Evolutionary conservation across 352 stramenopile genomes (phyloP).

Genomic region (Phytophthora constricta): DNA sequence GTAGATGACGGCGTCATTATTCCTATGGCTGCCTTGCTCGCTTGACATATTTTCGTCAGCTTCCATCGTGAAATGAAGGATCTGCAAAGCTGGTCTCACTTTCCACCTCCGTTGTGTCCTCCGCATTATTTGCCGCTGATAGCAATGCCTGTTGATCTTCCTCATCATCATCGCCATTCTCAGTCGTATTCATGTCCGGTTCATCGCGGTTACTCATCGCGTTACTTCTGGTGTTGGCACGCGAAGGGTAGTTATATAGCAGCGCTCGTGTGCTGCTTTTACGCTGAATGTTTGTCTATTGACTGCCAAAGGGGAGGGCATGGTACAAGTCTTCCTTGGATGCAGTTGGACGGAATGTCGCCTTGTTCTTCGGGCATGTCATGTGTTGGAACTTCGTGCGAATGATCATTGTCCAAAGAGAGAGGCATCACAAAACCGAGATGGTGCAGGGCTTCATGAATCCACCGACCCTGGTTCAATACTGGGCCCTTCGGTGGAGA

Average conservation of each 20-base stretch:
- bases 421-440: slow-evolving; percentile 48
- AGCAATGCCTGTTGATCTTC: too few relatives aligned
- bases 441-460: slow-evolving; percentile 49
- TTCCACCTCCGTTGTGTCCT: too few relatives aligned
- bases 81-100: too few relatives aligned
- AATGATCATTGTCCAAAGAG: background rate
- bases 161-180: too few relatives aligned
- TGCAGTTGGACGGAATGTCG: slow-evolving; percentile 33
- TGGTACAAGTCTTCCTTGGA: slow-evolving; percentile 47
- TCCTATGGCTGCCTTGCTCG: too few relatives aligned
- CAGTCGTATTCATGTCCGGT: too few relatives aligned
- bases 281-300: background rate
- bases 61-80: too few relatives aligned
- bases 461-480: slow-evolving; percentile 27
- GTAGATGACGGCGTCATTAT: too few relatives aligned
- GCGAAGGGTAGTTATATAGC: slow-evolving; percentile 21
- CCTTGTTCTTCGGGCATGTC: slow-evolving; percentile 19
- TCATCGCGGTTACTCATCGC: too few relatives aligned
- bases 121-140: too few relatives aligned
- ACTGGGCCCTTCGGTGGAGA: slow-evolving; percentile 13
- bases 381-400: background rate
- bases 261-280: slow-evolving; percentile 23
- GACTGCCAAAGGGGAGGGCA: slow-evolving; percentile 24
- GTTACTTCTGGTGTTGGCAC: too few relatives aligned
- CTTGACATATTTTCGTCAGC: too few relatives aligned